phyloP scores from a whole-genome alignment of 371 early-diverging fungal species.

The Enteropsectra breve region DNA sequence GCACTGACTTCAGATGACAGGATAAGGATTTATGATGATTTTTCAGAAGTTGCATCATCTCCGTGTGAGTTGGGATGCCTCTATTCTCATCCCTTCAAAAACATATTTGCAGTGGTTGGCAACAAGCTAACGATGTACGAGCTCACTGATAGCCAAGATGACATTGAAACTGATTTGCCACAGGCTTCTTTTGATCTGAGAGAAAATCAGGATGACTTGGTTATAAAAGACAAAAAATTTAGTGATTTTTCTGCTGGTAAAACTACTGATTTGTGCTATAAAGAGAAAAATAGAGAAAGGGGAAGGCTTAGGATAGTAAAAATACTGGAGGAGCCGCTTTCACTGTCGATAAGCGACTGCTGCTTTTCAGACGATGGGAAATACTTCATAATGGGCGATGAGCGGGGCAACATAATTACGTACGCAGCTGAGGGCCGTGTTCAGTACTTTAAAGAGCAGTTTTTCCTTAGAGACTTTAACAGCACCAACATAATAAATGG shows the following conservation, averaged over 20 bases:
- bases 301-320: not conserved
- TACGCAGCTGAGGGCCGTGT: constrained; percentile 9
- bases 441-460: constrained; percentile 45
- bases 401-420: constrained; percentile 22
- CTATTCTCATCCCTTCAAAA: constrained; percentile 39
- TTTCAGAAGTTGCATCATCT: constrained; percentile 3
- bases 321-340: not conserved
- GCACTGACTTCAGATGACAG: constrained; percentile 39
- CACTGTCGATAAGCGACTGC: constrained; percentile 28
- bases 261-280: too few relatives aligned
- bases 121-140: constrained; percentile 25
- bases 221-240: too few relatives aligned
- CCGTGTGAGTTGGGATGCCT: constrained; percentile 19
- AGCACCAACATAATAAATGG: not conserved
- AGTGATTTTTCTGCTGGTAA: too few relatives aligned
- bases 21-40: constrained; percentile 44
- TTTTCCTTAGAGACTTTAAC: not conserved
- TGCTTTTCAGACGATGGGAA: constrained; percentile 50
- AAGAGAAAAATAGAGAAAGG: too few relatives aligned
- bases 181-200: too few relatives aligned
- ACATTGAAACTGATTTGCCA: not conserved
- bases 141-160: constrained; percentile 1
- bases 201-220: too few relatives aligned
- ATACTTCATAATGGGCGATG: constrained; percentile 44
- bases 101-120: constrained; percentile 40